phyloP scores from a whole-genome alignment of 257 asterid genomes.

The Fraxinus americana region DNA sequence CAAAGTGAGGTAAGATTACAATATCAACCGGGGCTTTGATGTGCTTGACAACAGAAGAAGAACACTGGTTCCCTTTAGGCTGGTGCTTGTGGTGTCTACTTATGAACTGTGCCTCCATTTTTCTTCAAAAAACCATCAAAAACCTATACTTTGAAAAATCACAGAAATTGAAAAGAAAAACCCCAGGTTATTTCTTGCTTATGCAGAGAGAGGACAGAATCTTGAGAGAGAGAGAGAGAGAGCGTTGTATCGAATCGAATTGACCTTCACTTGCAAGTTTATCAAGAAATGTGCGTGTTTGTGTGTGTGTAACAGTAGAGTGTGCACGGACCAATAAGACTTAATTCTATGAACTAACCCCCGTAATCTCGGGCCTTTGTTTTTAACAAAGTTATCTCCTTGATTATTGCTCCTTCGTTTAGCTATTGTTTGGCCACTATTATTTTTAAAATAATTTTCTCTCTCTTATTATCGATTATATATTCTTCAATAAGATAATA shows the following conservation, averaged over 20 bases:
- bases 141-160: neutral
- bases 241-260: neutral
- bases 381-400: conserved; percentile 16
- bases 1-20: conserved; percentile 38
- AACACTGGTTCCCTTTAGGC: conserved; percentile 58
- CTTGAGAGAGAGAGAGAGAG: too few relatives aligned
- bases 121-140: conserved; percentile 11
- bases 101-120: conserved; percentile 62
- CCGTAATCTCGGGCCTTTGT: conserved; percentile 26
- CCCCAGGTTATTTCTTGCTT: neutral
- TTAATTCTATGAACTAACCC: conserved; percentile 16
- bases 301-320: conserved; percentile 16
- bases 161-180: conserved; percentile 16
- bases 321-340: conserved; percentile 33
- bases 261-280: conserved; percentile 7
- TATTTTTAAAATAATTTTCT: too few relatives aligned
- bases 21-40: conserved; percentile 92
- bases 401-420: neutral
- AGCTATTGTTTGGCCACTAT: neutral
- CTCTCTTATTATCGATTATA: too few relatives aligned
- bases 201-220: neutral
- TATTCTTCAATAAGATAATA: too few relatives aligned
- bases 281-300: conserved; percentile 2
- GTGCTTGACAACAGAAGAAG: conserved; percentile 71
- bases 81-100: conserved; percentile 52